A percentile compares a stretch with the other conserved stretches of the same genome.
Evolutionary conservation across 148 eudicot species (phyloP).

Genomic region (Spergularia bocconei): DNA sequence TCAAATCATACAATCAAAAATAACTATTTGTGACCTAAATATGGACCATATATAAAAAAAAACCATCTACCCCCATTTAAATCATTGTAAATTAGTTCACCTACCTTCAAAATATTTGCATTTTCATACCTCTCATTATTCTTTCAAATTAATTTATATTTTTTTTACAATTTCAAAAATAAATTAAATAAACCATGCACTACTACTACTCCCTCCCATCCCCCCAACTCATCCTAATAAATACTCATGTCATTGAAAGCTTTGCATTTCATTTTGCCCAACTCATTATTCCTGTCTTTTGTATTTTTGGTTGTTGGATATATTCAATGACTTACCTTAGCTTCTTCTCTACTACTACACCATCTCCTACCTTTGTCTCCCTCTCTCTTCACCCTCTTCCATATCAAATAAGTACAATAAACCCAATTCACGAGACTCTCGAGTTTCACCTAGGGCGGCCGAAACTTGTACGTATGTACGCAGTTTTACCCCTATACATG

Average conservation of each 20-base stretch:
- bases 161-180: background rate
- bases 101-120: conserved; percentile 24
- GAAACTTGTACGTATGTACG: conserved; percentile 10
- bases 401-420: background rate
- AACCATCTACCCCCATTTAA: conserved; percentile 33
- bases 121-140: conserved; percentile 8
- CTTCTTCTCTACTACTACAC: conserved; percentile 6
- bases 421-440: background rate
- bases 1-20: conserved; percentile 20
- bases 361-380: background rate
- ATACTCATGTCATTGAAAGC: conserved; percentile 32
- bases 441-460: background rate
- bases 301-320: conserved; percentile 21
- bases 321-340: conserved; percentile 22
- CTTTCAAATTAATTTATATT: background rate
- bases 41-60: conserved; percentile 35
- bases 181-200: background rate
- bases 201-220: conserved; percentile 17
- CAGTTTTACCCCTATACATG: background rate
- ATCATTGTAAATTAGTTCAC: conserved; percentile 35
- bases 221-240: conserved; percentile 31
- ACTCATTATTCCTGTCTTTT: conserved; percentile 12
- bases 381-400: background rate
- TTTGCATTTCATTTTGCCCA: conserved; percentile 23
- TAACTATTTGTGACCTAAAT: conserved; percentile 17